phyloP scores from a whole-genome alignment of 2,329 filamentous ascomycete species.

The Fusarium agapanthi region DNA sequence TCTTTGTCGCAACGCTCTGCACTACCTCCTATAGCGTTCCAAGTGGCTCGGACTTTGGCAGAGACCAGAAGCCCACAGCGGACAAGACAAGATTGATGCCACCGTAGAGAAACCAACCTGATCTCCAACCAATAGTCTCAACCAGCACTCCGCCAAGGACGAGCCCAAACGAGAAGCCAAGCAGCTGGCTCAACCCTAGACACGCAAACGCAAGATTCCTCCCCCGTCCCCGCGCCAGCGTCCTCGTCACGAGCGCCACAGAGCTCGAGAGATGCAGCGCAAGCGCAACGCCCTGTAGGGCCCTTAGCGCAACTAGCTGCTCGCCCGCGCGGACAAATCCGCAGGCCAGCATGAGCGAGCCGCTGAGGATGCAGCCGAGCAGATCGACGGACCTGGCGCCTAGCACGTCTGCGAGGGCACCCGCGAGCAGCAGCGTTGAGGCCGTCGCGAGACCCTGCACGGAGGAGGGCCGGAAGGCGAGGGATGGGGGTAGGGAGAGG shows the following conservation, averaged over 20 bases:
- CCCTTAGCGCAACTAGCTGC: slow-evolving; percentile 51
- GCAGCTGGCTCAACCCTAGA: slow-evolving; percentile 55
- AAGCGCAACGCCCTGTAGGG: slow-evolving; percentile 51
- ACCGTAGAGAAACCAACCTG: slow-evolving; percentile 54
- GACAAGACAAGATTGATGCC: slow-evolving; percentile 49
- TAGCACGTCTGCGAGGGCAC: slow-evolving; percentile 50
- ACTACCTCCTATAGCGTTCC: slow-evolving; percentile 38
- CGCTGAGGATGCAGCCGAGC: slow-evolving; percentile 45
- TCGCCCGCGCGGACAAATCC: slow-evolving; percentile 44
- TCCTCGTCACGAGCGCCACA: slow-evolving; percentile 47
- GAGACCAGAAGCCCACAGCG: slow-evolving; percentile 46
- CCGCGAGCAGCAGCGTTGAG: slow-evolving; percentile 50
- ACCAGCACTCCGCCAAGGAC: slow-evolving; percentile 59
- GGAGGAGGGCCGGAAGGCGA: slow-evolving; percentile 53
- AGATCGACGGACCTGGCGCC: slow-evolving; percentile 48
- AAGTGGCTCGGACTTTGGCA: slow-evolving; percentile 44
- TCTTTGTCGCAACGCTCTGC: slow-evolving; percentile 46
- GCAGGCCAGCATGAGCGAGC: slow-evolving; percentile 44
- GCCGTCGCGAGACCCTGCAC: slow-evolving; percentile 49
- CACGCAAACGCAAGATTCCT: slow-evolving; percentile 55
- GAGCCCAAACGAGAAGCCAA: slow-evolving; percentile 61
- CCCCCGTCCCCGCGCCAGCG: slow-evolving; percentile 43
- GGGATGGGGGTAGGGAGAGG: slow-evolving; percentile 44
- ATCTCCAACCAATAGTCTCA: slow-evolving; percentile 58
- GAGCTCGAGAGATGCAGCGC: slow-evolving; percentile 49